Conservation (phyloP, 805 yeast genomes). For the Yamadazyma sp. region DNA sequence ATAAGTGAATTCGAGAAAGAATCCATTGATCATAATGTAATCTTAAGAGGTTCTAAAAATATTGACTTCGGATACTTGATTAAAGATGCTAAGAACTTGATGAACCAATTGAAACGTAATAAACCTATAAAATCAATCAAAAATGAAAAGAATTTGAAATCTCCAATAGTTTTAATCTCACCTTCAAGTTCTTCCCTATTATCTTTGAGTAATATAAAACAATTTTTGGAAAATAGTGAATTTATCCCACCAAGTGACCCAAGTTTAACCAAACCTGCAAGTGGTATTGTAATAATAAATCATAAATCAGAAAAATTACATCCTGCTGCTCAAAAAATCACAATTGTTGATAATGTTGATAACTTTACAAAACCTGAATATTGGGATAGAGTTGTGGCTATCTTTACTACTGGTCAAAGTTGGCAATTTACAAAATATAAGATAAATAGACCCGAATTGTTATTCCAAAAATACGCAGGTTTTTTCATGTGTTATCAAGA, state of each 20-base stretch:
- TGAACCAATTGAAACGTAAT: slow-evolving; percentile 45
- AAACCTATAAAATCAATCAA: slow-evolving; percentile 8
- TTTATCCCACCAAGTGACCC: slow-evolving; percentile 50
- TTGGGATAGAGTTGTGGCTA: slow-evolving; percentile 96
- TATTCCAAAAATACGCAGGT: slow-evolving; percentile 84
- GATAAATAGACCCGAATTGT: slow-evolving; percentile 71
- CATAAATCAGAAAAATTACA: slow-evolving; percentile 54
- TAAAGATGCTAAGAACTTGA: slow-evolving; percentile 61
- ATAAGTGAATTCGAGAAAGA: slow-evolving; percentile 48
- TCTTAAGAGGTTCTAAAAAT: slow-evolving; percentile 62
- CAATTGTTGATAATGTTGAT: slow-evolving; percentile 86
- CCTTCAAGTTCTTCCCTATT: slow-evolving; percentile 44
- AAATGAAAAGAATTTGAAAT: slow-evolving; percentile 24
- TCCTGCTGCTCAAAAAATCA: slow-evolving; percentile 56
- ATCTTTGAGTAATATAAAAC: slow-evolving; percentile 38
- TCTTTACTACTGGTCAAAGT: slow-evolving; percentile 93
- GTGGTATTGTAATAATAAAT: slow-evolving; percentile 46
- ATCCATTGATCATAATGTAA: slow-evolving; percentile 56
- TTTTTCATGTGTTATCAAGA: slow-evolving; percentile 73
- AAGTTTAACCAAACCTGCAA: slow-evolving; percentile 17
- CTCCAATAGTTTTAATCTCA: slow-evolving; percentile 42
- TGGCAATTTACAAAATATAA: slow-evolving; percentile 95
- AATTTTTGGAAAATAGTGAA: slow-evolving; percentile 63
- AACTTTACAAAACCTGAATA: slow-evolving; percentile 85
- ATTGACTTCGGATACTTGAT: slow-evolving; percentile 67